phyloP scores from a whole-genome alignment of 768 basidiomycete species.

The Aureoboletus auriporus region DNA sequence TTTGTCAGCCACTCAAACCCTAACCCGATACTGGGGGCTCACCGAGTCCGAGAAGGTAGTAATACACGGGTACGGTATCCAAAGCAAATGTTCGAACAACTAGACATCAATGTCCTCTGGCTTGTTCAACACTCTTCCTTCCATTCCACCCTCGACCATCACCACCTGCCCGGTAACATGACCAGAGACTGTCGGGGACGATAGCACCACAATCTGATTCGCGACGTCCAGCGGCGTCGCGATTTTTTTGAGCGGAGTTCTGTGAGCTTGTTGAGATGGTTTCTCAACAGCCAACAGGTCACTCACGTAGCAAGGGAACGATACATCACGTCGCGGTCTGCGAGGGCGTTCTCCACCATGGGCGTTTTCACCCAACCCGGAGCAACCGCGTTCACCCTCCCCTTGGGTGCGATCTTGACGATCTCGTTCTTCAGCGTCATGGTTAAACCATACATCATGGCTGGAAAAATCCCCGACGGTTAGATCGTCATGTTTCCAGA shows the following conservation, averaged over 20 bases:
- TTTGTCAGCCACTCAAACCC: slow-evolving; percentile 24
- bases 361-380: slow-evolving; percentile 70
- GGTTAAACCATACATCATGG: slow-evolving; percentile 70
- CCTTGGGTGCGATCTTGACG: slow-evolving; percentile 66
- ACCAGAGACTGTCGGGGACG: slow-evolving; percentile 59
- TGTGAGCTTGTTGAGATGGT: slow-evolving; percentile 20
- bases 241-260: slow-evolving; percentile 68
- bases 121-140: slow-evolving; percentile 54
- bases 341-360: slow-evolving; percentile 55
- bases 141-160: slow-evolving; percentile 78
- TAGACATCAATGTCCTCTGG: slow-evolving; percentile 29
- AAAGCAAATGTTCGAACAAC: no score
- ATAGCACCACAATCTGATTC: slow-evolving; percentile 55
- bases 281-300: neutral
- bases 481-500: neutral
- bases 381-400: slow-evolving; percentile 65
- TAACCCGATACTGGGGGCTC: slow-evolving; percentile 19
- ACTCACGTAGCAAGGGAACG: slow-evolving; percentile 65
- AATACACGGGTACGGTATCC: no score
- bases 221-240: slow-evolving; percentile 62
- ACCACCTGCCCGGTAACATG: slow-evolving; percentile 68
- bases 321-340: slow-evolving; percentile 51
- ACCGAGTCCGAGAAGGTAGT: neutral
- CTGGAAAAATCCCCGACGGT: slow-evolving; percentile 29
- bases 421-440: slow-evolving; percentile 76